Evolutionary conservation across 2,329 filamentous ascomycete genomes (phyloP), one percentile per base, ranked within the genome.

Genomic region (Ceratocystiopsis sp.): DNA sequence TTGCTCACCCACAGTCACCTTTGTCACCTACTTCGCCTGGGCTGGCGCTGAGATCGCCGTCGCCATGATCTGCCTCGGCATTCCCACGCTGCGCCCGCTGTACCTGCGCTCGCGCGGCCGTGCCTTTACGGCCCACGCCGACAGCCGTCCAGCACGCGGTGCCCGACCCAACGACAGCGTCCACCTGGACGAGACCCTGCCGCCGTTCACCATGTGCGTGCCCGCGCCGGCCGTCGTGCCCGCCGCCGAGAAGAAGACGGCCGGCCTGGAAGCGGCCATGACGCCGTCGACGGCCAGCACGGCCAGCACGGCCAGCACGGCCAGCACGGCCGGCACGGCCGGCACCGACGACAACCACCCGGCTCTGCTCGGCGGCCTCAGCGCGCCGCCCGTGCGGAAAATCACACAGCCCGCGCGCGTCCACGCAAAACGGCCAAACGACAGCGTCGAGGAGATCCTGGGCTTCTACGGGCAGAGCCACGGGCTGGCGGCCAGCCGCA

Each of bases 81-180:
- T 65, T 4, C 60, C 62, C 1, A 57, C 62, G 4, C 57, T 62
- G 9, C 54, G 60, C 0, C 62, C 61, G 0, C 49, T 64, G 0
- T 64, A 62, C 46, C 49, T 70, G 38, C 68, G 62, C 4, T 62
- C 62, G 13, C 62, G 64, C 37, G 44, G 49, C 11, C 51, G 34
- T 34, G 45, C 41, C n/a, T 17, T 32, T 14, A 47, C 34, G 48
- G 53, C 38, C 62, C 80, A 50, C 81, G 80, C 4, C 85, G 86
- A 59, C 86, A 81, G 57, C 66, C 69, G n/a, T n/a, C n/a, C n/a
- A n/a, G n/a, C n/a, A n/a, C n/a, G n/a, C 21, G 21, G 21, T 8
- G 21, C 21, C 21, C 21, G 21, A 4, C 21, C 21, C 21, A 21
- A 8, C 21, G 4, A 8, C 21, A 21, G 21, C 21, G 21, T 21